A percentile compares a stretch with the other conserved stretches of the same genome.
phyloP scores from a whole-genome alignment of 1,139 yeast species.

The Pichia sp. region DNA sequence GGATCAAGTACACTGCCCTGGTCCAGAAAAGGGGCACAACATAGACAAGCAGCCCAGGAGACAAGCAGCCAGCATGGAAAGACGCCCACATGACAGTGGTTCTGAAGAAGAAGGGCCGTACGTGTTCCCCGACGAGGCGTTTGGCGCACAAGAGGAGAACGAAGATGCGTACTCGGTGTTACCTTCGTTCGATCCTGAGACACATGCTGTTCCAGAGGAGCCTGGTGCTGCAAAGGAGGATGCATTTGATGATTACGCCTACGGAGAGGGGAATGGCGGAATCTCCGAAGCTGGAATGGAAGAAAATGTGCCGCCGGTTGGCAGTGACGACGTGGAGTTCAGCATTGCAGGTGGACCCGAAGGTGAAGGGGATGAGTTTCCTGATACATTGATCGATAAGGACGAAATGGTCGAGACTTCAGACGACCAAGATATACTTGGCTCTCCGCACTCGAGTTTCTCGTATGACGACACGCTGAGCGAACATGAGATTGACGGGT shows the following conservation, averaged over 20 bases:
- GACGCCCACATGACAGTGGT: neutral
- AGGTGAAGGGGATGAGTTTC: slow-evolving; percentile 24
- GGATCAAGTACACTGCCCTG: neutral
- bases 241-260: neutral
- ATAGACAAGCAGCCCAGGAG: too few species aligned
- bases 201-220: slow-evolving; percentile 5
- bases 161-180: neutral
- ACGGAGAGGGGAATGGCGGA: neutral
- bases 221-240: neutral
- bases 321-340: slow-evolving; percentile 4
- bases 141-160: neutral
- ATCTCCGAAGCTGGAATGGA: neutral
- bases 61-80: neutral
- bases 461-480: slow-evolving; percentile 22
- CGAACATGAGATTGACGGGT: slow-evolving; percentile 30
- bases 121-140: neutral
- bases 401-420: slow-evolving; percentile 31
- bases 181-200: slow-evolving; percentile 9
- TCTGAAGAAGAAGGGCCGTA: neutral
- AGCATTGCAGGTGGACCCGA: slow-evolving; percentile 3
- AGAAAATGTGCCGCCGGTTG: neutral
- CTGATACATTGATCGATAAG: slow-evolving; percentile 34
- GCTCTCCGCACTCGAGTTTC: slow-evolving; percentile 30
- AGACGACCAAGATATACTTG: slow-evolving; percentile 29
- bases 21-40: too few species aligned